These are phyloP conservation scores for Daldinia decipiens DNA, from an alignment of 495 filamentous ascomycete genomes.

Conservation along the genomic window DNA sequence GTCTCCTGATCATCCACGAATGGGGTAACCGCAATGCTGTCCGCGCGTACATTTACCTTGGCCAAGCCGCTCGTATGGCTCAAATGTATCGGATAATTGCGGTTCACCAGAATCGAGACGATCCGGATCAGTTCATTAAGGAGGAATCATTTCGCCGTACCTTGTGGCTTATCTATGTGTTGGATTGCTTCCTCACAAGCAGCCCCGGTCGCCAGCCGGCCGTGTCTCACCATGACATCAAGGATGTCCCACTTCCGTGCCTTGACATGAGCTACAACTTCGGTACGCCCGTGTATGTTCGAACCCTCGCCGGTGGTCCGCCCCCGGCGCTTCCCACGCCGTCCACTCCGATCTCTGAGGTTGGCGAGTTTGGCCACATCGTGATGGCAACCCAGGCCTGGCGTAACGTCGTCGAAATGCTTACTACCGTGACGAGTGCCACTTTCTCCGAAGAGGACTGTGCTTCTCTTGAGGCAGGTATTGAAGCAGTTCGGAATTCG, in stretches of 20 bases:
- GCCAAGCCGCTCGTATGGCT: constrained; percentile 61
- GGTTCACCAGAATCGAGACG: constrained; percentile 53
- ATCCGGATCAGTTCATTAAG: constrained; percentile 61
- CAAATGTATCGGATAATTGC: constrained; percentile 64
- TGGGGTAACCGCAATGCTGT: constrained; percentile 64
- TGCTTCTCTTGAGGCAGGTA: constrained; percentile 54
- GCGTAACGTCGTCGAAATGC: constrained; percentile 64
- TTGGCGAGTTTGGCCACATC: constrained; percentile 63
- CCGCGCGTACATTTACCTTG: constrained; percentile 62
- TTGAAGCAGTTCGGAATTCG: constrained; percentile 56
- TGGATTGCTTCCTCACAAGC: constrained; percentile 64
- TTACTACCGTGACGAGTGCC: constrained; percentile 56
- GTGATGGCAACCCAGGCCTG: constrained; percentile 62
- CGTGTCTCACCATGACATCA: constrained; percentile 56
- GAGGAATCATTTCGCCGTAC: constrained; percentile 63
- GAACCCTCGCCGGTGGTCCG: constrained; percentile 54
- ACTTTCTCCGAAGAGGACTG: constrained; percentile 60
- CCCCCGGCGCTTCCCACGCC: constrained; percentile 51
- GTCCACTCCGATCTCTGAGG: constrained; percentile 50
- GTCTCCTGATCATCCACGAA: constrained; percentile 62
- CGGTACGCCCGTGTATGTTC: constrained; percentile 59
- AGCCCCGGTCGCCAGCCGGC: constrained; percentile 62
- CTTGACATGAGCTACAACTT: constrained; percentile 62
- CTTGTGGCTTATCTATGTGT: constrained; percentile 63
- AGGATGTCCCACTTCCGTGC: constrained; percentile 60